A percentile compares a stretch with the other conserved stretches of the same genome.
These are phyloP conservation scores for Monsonia emarginata DNA, from an alignment of 441 rosid genomes.

Conservation along the genomic window DNA sequence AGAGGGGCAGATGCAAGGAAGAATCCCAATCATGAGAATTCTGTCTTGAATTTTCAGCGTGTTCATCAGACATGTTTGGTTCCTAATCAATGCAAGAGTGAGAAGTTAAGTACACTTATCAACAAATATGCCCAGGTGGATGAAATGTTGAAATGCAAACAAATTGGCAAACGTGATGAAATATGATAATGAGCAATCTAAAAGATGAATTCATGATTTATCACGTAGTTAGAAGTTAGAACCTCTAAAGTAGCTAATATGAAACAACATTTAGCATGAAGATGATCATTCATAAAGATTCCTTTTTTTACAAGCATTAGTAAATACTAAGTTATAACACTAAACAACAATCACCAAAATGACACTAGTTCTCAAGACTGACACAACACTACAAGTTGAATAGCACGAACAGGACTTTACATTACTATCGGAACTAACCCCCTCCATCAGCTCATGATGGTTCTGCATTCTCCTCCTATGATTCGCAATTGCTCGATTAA, in stretches of 20 bases:
- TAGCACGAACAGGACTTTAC: not conserved
- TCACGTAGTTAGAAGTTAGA: not conserved
- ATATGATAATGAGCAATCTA: not conserved
- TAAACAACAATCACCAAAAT: not conserved
- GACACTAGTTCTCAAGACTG: not conserved
- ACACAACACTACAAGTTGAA: not conserved
- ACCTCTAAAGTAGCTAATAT: not conserved
- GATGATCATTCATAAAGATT: not conserved
- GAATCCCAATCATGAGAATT: constrained; percentile 57
- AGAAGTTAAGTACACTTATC: not conserved
- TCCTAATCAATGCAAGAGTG: constrained; percentile 22
- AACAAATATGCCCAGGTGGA: not conserved
- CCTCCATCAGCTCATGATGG: constrained; percentile 15
- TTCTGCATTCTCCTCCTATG: constrained; percentile 26
- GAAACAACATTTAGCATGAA: not conserved
- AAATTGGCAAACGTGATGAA: not conserved
- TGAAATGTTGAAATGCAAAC: not conserved
- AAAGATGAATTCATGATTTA: not conserved
- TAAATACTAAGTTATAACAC: too few species aligned
- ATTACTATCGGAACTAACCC: constrained; percentile 30
- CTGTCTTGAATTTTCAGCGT: constrained; percentile 16
- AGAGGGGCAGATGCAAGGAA: constrained; percentile 75
- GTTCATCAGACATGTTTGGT: constrained; percentile 16
- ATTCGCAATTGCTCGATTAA: constrained; percentile 53
- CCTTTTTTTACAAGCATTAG: not conserved